These are phyloP conservation scores for Elongisporangium undulatum DNA, from an alignment of 352 stramenopile species.

Conservation along the genomic window DNA sequence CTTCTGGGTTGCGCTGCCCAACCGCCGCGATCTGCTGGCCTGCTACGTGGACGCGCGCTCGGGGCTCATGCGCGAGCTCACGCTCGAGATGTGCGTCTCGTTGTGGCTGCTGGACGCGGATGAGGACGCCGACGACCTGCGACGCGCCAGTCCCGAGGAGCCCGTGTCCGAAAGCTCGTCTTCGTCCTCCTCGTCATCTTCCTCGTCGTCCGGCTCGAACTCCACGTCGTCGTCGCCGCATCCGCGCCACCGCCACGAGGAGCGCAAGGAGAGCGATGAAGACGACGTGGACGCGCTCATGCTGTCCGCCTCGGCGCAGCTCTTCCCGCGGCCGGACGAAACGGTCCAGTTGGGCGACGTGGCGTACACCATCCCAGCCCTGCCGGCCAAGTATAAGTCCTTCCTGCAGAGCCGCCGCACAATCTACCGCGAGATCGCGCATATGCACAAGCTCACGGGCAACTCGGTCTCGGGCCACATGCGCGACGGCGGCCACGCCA, in stretches of 20 bases:
- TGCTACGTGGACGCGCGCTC: constrained; percentile 51
- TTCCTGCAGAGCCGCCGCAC: constrained; percentile 91
- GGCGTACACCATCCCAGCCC: constrained; percentile 65
- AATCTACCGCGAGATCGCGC: constrained; percentile 94
- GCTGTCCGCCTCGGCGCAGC: constrained; percentile 6
- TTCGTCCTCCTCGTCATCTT: not conserved
- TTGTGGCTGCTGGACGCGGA: constrained; percentile 74
- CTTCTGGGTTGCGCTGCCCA: constrained; percentile 68
- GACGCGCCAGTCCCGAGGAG: not conserved
- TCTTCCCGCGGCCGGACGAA: constrained; percentile 12
- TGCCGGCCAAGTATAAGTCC: constrained; percentile 92
- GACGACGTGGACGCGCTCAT: not conserved
- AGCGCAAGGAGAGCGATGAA: constrained; percentile 7
- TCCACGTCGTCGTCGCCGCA: not conserved
- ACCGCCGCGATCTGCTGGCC: constrained; percentile 54
- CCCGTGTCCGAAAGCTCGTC: not conserved
- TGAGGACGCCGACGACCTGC: constrained; percentile 30
- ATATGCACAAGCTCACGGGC: constrained; percentile 91
- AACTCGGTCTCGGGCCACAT: constrained; percentile 72
- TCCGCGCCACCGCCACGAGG: constrained; percentile 9
- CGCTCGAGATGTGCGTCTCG: constrained; percentile 84
- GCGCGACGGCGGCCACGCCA: constrained; percentile 85
- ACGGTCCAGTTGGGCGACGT: constrained; percentile 26
- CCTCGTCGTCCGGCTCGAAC: not conserved
- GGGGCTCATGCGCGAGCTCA: constrained; percentile 54